phyloP scores from a whole-genome alignment of 2,329 filamentous ascomycete species.

The Colletotrichum eremochloae region DNA sequence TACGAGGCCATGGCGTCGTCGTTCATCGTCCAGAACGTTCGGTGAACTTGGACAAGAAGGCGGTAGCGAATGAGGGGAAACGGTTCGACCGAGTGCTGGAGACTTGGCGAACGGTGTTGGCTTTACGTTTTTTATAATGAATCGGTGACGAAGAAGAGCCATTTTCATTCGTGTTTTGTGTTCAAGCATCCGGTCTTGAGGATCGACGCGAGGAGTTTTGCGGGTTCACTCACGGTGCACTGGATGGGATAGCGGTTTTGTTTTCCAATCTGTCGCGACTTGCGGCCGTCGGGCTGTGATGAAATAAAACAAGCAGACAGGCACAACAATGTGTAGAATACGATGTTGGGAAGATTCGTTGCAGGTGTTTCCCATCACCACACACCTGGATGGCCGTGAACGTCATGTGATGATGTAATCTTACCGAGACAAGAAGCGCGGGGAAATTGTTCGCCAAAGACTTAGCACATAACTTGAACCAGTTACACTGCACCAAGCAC shows the following conservation, averaged over 20 bases:
- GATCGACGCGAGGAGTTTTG: slow-evolving; percentile 31
- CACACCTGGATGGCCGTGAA: background rate
- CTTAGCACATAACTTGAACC: too few relatives aligned
- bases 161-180: background rate
- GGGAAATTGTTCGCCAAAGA: background rate
- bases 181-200: slow-evolving; percentile 32
- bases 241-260: slow-evolving; percentile 1
- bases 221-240: background rate
- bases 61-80: too few relatives aligned
- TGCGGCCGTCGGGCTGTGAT: background rate
- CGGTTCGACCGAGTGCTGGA: slow-evolving; percentile 24
- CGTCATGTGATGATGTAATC: background rate
- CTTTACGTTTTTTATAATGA: background rate
- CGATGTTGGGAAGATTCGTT: background rate
- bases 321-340: background rate
- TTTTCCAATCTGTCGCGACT: background rate
- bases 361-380: background rate
- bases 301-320: background rate
- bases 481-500: too few relatives aligned
- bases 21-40: slow-evolving; percentile 20
- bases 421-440: background rate
- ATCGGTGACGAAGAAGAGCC: background rate
- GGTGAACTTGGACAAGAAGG: background rate
- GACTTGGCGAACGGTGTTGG: slow-evolving; percentile 3
- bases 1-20: slow-evolving; percentile 22